Conservation (phyloP, 139 green algal species). For the Tetraselmis striata region DNA sequence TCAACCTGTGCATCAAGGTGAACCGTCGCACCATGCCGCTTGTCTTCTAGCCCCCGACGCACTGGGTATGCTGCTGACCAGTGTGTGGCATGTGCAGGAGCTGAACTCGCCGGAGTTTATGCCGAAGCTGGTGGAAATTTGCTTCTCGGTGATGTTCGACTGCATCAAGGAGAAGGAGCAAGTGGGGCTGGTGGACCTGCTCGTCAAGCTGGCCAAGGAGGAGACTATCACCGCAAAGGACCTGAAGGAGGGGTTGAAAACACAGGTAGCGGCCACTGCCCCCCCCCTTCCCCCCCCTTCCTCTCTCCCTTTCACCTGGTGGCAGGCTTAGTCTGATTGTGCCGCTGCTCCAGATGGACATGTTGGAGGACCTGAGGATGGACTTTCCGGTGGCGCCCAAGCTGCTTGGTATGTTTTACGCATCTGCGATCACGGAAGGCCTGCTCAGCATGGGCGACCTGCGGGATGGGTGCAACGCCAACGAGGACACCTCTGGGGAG, state of each 20-base stretch:
- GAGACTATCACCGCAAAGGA: slow-evolving; percentile 21
- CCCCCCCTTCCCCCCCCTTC: too few relatives aligned
- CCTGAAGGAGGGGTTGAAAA: not conserved
- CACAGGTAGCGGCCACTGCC: slow-evolving; percentile 4
- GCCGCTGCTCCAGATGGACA: slow-evolving; percentile 11
- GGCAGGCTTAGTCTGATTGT: not conserved
- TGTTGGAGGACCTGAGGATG: slow-evolving; percentile 43
- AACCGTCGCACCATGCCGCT: too few relatives aligned
- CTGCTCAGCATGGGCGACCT: slow-evolving; percentile 26
- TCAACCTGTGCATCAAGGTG: slow-evolving; percentile 13
- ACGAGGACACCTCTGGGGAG: slow-evolving; percentile 39
- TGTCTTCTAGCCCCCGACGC: too few relatives aligned
- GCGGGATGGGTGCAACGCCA: slow-evolving; percentile 15
- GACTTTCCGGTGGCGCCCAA: slow-evolving; percentile 64
- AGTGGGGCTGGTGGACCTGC: slow-evolving; percentile 41
- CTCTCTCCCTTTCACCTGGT: too few relatives aligned
- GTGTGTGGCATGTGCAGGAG: too few relatives aligned
- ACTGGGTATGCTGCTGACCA: too few relatives aligned
- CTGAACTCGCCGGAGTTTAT: slow-evolving; percentile 28
- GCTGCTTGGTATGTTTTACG: slow-evolving; percentile 61
- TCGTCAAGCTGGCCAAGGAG: slow-evolving; percentile 49
- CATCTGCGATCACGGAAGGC: slow-evolving; percentile 23
- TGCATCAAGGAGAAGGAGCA: slow-evolving; percentile 46
- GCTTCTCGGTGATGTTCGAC: slow-evolving; percentile 59
- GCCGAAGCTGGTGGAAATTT: slow-evolving; percentile 38